Evolutionary conservation across 163 green algal species (phyloP).

Genomic region (Scenedesmus sp.): DNA sequence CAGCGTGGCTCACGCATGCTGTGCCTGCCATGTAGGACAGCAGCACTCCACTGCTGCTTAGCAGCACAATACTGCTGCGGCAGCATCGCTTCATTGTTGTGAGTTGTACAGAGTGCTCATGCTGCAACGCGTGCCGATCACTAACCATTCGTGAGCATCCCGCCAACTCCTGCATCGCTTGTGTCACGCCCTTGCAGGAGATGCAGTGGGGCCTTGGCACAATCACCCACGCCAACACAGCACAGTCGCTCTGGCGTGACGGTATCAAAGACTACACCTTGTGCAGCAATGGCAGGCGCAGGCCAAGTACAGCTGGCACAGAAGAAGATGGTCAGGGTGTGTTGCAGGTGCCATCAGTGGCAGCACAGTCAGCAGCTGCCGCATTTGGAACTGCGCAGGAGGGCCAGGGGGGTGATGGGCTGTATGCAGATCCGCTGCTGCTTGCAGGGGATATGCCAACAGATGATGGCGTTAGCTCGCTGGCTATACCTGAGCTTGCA

Average conservation of each 20-base stretch:
- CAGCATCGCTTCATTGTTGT: neutral
- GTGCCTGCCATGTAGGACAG: neutral
- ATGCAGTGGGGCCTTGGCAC: constrained; percentile 35
- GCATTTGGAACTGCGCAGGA: neutral
- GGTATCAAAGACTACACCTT: constrained; percentile 18
- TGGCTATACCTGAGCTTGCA: neutral
- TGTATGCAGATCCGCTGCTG: neutral
- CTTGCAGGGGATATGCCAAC: neutral
- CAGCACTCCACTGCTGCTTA: neutral
- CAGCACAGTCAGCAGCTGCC: neutral
- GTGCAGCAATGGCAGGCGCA: neutral
- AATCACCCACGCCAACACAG: constrained; percentile 31
- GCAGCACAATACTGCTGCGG: neutral
- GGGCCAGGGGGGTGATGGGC: neutral
- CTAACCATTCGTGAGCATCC: too few species aligned
- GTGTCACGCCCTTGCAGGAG: neutral
- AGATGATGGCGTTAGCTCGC: neutral
- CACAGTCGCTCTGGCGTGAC: constrained; percentile 5
- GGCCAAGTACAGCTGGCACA: neutral
- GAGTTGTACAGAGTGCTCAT: neutral
- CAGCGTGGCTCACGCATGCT: neutral
- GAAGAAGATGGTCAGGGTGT: neutral
- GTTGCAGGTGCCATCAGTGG: neutral
- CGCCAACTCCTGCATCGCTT: neutral
- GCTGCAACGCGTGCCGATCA: neutral